Conservation (phyloP, 495 filamentous ascomycete species). For the Neurospora sp. region DNA sequence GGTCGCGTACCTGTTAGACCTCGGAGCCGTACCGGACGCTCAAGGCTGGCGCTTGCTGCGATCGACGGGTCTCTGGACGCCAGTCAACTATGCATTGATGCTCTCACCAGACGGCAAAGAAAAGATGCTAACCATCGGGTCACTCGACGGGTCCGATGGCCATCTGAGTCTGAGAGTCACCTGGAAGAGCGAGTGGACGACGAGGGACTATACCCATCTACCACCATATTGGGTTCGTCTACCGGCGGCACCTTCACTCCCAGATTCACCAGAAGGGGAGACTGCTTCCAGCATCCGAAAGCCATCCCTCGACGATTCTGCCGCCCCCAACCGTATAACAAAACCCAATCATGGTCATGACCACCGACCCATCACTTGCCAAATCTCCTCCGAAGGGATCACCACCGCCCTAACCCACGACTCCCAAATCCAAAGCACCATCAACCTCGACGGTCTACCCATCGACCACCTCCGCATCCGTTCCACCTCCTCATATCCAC, state of each 20-base stretch:
- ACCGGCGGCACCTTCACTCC: slow-evolving; percentile 24
- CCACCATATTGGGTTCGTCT: slow-evolving; percentile 55
- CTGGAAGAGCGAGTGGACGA: slow-evolving; percentile 51
- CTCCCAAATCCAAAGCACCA: slow-evolving; percentile 13
- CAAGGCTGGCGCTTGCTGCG: slow-evolving; percentile 50
- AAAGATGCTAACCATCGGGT: slow-evolving; percentile 44
- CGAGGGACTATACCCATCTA: slow-evolving; percentile 38
- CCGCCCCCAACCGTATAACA: background rate
- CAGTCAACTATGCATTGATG: slow-evolving; percentile 49
- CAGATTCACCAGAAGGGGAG: slow-evolving; percentile 7
- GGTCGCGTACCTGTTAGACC: slow-evolving; percentile 50
- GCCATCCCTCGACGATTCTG: slow-evolving; percentile 27
- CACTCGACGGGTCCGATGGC: slow-evolving; percentile 53
- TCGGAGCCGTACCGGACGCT: slow-evolving; percentile 49
- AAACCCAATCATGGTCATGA: background rate
- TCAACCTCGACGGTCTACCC: slow-evolving; percentile 28
- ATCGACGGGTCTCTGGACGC: slow-evolving; percentile 53
- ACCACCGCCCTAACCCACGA: slow-evolving; percentile 28
- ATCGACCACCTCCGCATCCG: slow-evolving; percentile 32
- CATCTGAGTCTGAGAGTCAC: slow-evolving; percentile 45
- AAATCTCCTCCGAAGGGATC: slow-evolving; percentile 34
- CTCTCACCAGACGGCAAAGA: slow-evolving; percentile 41
- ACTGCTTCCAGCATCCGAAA: slow-evolving; percentile 14
- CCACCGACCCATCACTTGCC: slow-evolving; percentile 30
- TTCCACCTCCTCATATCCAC: slow-evolving; percentile 6